A percentile compares a stretch with the other conserved stretches of the same genome.
Evolutionary conservation across 129 eudicot species (phyloP).

Genomic region (Tagetes patula): DNA sequence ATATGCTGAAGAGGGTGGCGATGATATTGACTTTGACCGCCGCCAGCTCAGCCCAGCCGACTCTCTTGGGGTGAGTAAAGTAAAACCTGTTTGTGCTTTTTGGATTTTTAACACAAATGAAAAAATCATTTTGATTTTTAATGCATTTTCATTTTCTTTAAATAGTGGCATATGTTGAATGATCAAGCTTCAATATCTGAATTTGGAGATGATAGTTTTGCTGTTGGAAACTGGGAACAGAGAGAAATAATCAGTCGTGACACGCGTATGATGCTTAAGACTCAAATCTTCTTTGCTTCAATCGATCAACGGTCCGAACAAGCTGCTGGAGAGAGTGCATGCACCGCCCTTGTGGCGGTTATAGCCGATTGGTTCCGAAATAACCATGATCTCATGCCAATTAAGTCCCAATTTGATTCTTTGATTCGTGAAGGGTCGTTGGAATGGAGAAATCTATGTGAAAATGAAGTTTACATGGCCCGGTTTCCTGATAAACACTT

Average conservation of each 20-base stretch:
- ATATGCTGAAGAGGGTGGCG: slow-evolving; percentile 96
- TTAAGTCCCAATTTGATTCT: slow-evolving; percentile 52
- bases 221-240: slow-evolving; percentile 92
- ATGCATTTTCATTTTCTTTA: slow-evolving; percentile 1
- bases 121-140: neutral
- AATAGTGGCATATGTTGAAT: slow-evolving; percentile 66
- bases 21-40: slow-evolving; percentile 98
- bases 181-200: slow-evolving; percentile 64
- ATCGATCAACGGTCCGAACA: slow-evolving; percentile 88
- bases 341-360: slow-evolving; percentile 96
- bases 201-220: slow-evolving; percentile 92
- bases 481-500: slow-evolving; percentile 64
- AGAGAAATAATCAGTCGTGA: slow-evolving; percentile 82
- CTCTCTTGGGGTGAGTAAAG: slow-evolving; percentile 56
- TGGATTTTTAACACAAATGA: neutral
- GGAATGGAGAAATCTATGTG: slow-evolving; percentile 62
- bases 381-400: slow-evolving; percentile 46
- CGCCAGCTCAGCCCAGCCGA: slow-evolving; percentile 89
- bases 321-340: slow-evolving; percentile 99
- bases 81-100: neutral
- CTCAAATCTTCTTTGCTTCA: slow-evolving; percentile 90
- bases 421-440: slow-evolving; percentile 56
- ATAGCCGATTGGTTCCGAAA: slow-evolving; percentile 73
- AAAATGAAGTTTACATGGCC: slow-evolving; percentile 36
- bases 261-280: slow-evolving; percentile 64